phyloP scores from a whole-genome alignment of 1,284 basidiomycete genomes.

The Meira miltonrushii region DNA sequence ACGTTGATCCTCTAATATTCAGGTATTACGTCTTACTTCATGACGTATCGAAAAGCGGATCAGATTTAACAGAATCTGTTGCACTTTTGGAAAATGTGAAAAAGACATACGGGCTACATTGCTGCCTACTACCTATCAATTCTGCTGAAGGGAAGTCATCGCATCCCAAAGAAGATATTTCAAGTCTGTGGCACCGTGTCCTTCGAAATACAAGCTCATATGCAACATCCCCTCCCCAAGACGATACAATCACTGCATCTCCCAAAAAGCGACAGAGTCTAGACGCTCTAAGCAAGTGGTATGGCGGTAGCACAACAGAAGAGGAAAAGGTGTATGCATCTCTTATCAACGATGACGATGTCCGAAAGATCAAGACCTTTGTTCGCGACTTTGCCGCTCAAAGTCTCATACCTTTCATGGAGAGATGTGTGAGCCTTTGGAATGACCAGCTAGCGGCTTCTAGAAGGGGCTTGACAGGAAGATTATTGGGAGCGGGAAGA shows the following conservation, averaged over 20 bases:
- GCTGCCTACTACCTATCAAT: conserved; percentile 44
- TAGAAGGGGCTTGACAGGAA: conserved; percentile 77
- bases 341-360: conserved; percentile 67
- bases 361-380: conserved; percentile 72
- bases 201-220: background rate
- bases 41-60: conserved; percentile 28
- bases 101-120: conserved; percentile 48
- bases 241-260: conserved; percentile 1
- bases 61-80: conserved; percentile 32
- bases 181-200: conserved; percentile 10
- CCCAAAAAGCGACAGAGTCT: background rate
- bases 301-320: conserved; percentile 8
- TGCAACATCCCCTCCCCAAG: background rate
- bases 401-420: conserved; percentile 93
- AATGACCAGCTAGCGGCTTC: conserved; percentile 85
- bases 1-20: conserved; percentile 38
- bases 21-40: conserved; percentile 48
- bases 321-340: conserved; percentile 17
- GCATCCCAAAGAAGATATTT: conserved; percentile 2
- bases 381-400: conserved; percentile 84
- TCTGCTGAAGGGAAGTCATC: conserved; percentile 13
- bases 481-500: conserved; percentile 58
- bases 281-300: background rate
- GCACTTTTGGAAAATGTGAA: conserved; percentile 42
- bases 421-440: conserved; percentile 85